Evolutionary conservation across 306 rosid genomes (phyloP).

Genomic region (Citrullus amarus): DNA sequence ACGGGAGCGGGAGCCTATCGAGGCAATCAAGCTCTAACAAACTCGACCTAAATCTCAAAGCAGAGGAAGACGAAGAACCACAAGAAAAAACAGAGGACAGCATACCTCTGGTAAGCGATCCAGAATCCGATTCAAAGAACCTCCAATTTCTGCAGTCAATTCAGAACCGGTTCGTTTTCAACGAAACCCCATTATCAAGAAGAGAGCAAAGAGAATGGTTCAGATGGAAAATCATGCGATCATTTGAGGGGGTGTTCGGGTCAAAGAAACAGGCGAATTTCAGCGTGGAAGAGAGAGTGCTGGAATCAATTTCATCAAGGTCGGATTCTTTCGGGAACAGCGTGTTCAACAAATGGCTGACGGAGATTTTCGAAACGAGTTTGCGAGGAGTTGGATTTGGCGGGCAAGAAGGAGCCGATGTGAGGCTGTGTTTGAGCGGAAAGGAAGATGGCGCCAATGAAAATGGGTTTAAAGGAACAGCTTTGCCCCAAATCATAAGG

Average conservation of each 20-base stretch:
- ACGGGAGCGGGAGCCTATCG: slow-evolving; percentile 33
- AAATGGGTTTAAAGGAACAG: slow-evolving; percentile 64
- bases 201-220: slow-evolving; percentile 40
- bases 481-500: slow-evolving; percentile 64
- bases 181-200: slow-evolving; percentile 35
- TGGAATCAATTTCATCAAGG: slow-evolving; percentile 47
- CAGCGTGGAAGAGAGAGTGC: slow-evolving; percentile 60
- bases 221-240: slow-evolving; percentile 33
- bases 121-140: slow-evolving; percentile 39
- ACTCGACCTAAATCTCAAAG: slow-evolving; percentile 72
- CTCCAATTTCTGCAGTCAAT: slow-evolving; percentile 33
- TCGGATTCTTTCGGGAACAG: slow-evolving; percentile 52
- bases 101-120: slow-evolving; percentile 38
- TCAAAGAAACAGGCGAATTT: slow-evolving; percentile 30
- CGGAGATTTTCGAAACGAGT: slow-evolving; percentile 64
- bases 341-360: slow-evolving; percentile 84
- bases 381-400: slow-evolving; percentile 41
- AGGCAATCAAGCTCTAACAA: slow-evolving; percentile 63
- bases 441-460: slow-evolving; percentile 41
- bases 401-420: slow-evolving; percentile 55
- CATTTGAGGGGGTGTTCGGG: slow-evolving; percentile 44
- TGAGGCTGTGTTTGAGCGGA: slow-evolving; percentile 64
- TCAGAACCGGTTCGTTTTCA: slow-evolving; percentile 36
- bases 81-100: slow-evolving; percentile 27
- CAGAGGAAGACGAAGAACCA: slow-evolving; percentile 28